Evolutionary conservation across 108 stramenopile species (phyloP), one percentile per base, ranked within the genome.

Genomic region (Pseudonitzschia multistriata): DNA sequence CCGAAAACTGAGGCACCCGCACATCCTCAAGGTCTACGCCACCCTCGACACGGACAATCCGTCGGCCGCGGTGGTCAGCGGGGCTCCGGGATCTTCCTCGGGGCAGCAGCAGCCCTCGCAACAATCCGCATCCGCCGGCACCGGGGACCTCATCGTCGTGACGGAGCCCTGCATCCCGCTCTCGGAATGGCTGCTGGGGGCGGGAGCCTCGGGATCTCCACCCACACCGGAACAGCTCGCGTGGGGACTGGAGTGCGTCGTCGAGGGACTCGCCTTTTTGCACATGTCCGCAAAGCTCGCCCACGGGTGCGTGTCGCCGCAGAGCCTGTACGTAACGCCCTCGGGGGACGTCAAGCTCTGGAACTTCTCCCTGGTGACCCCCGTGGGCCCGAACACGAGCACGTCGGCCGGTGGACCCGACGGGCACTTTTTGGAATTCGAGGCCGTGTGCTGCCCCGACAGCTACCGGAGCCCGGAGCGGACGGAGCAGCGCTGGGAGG

Each of bases 341-440:
- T 73, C 81, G 33, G 94, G 94, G 14, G 94, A 95, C 70, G 92
- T 91, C 68, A 95, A 95, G 67, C 66, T 95, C 15, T 90, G 85
- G 70, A 87, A 85, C 37, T 95, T 90, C 74, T 79, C 77, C 55
- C 49, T 95, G 66, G 80, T n/a, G 88, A 87, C 3, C 82, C 83
- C 25, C 55, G 88, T 39, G 85, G 85, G 13, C 74, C 79, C 39
- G 1, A 77, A 72, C 24, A 59, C 34, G 14, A 33, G n/a, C 57
- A 36, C 33, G 3, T 59, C 57, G 34, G 74, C 78, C 37, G 85
- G 84, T 4, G 87, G 86, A 30, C 88, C 90, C 24, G 73, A 81
- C 21, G 69, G 76, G 13, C 87, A 88, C 57, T 92, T 92, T 73
- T 74, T 78, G 37, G 74, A 81, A 14, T 92, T 76, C 66, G 90